Evolutionary conservation across 495 filamentous ascomycete genomes (phyloP).

Genomic region (Xylaria nigripes): DNA sequence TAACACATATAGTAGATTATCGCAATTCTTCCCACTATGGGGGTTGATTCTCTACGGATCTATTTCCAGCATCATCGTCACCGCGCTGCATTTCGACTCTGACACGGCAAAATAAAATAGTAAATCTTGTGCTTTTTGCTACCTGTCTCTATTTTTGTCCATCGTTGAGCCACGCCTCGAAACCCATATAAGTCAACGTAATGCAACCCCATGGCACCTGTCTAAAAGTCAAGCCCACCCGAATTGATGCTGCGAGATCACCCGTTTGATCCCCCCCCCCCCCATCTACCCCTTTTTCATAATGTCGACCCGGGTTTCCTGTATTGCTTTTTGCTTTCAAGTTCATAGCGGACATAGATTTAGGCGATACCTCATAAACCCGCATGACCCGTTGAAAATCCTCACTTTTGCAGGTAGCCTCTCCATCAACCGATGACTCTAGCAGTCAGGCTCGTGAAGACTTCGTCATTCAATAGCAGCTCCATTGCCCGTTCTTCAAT

Average conservation of each 20-base stretch:
- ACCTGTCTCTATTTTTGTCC: too few relatives aligned
- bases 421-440: background rate
- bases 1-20: too few relatives aligned
- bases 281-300: background rate
- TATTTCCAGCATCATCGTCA: too few relatives aligned
- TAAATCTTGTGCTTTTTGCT: too few relatives aligned
- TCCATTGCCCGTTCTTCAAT: background rate
- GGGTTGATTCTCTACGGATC: too few relatives aligned
- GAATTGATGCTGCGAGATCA: background rate
- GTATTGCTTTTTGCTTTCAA: background rate
- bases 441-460: background rate
- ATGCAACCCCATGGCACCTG: background rate
- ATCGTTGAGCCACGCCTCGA: background rate
- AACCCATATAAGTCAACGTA: background rate
- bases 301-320: background rate
- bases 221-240: background rate
- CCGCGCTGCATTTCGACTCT: too few relatives aligned
- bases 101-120: too few relatives aligned
- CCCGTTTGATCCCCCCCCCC: background rate
- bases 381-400: background rate
- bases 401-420: background rate
- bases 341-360: background rate
- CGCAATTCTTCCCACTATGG: too few relatives aligned
- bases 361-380: background rate
- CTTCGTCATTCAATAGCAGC: background rate